These are phyloP conservation scores for Lodderomyces metapsilosis DNA, from an alignment of 1,139 yeast species.

Conservation along the genomic window DNA sequence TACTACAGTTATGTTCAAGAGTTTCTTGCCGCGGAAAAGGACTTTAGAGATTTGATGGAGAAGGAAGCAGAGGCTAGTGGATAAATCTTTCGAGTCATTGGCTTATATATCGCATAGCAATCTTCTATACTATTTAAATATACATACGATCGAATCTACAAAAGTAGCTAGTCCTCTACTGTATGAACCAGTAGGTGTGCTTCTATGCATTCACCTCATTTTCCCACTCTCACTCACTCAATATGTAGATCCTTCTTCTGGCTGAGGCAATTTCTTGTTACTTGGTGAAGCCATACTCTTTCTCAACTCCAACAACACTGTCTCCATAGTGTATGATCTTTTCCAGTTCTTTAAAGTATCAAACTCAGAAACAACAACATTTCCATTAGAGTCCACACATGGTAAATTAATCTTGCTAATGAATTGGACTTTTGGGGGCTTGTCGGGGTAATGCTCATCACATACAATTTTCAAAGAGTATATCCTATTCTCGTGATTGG, in stretches of 20 bases:
- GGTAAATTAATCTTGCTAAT: conserved; percentile 85
- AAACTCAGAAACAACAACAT: conserved; percentile 59
- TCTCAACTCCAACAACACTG: conserved; percentile 81
- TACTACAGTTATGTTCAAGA: conserved; percentile 31
- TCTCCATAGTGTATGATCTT: conserved; percentile 87
- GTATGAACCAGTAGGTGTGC: too few species aligned
- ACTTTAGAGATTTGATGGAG: conserved; percentile 34
- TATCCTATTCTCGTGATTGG: conserved; percentile 89
- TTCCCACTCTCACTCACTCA: conserved; percentile 19
- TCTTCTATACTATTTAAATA: neutral
- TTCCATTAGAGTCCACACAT: conserved; percentile 75
- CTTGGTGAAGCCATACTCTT: conserved; percentile 78
- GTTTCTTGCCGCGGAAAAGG: conserved; percentile 40
- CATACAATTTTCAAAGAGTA: conserved; percentile 81
- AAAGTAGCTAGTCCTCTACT: too few species aligned
- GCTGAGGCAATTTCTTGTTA: conserved; percentile 86
- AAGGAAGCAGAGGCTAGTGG: conserved; percentile 15
- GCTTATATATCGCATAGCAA: too few species aligned
- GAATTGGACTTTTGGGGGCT: conserved; percentile 81
- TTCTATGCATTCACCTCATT: too few species aligned
- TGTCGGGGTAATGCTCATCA: conserved; percentile 82
- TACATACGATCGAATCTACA: too few species aligned
- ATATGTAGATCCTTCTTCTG: conserved; percentile 82
- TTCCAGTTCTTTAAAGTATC: conserved; percentile 83
- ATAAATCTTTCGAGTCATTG: too few species aligned